These are phyloP conservation scores for Wickerhamiella infanticola DNA, from an alignment of 1,139 yeast genomes.

Conservation along the genomic window DNA sequence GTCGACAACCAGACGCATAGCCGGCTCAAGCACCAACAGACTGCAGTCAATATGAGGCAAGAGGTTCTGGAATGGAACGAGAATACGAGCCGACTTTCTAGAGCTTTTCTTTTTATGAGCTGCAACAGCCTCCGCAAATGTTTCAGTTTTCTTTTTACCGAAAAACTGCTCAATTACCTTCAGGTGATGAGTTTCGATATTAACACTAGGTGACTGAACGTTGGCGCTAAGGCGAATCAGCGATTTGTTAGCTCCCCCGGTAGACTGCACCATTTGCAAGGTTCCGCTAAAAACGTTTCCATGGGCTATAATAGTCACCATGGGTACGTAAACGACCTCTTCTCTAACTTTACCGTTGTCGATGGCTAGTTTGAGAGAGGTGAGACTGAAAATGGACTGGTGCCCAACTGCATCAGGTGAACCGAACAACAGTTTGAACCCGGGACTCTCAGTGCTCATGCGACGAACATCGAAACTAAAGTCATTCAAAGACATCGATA, in stretches of 20 bases:
- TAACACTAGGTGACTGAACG: conserved; percentile 26
- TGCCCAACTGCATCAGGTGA: conserved; percentile 25
- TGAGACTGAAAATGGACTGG: conserved; percentile 26
- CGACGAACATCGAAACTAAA: conserved; percentile 25
- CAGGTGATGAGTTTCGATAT: conserved; percentile 23
- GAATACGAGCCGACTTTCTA: neutral
- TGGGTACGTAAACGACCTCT: conserved; percentile 27
- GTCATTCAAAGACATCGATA: conserved; percentile 24
- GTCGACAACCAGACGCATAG: conserved; percentile 22
- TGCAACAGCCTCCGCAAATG: neutral
- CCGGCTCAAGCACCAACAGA: conserved; percentile 26
- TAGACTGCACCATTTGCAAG: conserved; percentile 19
- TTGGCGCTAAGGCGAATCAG: conserved; percentile 22
- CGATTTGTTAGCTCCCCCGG: conserved; percentile 16
- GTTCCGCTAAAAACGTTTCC: conserved; percentile 26
- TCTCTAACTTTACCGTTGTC: conserved; percentile 20
- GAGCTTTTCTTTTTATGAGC: neutral
- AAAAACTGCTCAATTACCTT: conserved; percentile 18
- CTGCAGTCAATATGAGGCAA: conserved; percentile 24
- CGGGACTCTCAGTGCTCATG: conserved; percentile 26
- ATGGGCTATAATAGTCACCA: conserved; percentile 24
- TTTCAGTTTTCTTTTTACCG: neutral
- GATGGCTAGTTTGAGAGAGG: conserved; percentile 25
- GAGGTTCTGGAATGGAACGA: conserved; percentile 15
- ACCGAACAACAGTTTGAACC: conserved; percentile 25